Evolutionary conservation across 768 basidiomycete genomes (phyloP), one percentile per base, ranked within the genome.

Genomic region (Imleria badia): DNA sequence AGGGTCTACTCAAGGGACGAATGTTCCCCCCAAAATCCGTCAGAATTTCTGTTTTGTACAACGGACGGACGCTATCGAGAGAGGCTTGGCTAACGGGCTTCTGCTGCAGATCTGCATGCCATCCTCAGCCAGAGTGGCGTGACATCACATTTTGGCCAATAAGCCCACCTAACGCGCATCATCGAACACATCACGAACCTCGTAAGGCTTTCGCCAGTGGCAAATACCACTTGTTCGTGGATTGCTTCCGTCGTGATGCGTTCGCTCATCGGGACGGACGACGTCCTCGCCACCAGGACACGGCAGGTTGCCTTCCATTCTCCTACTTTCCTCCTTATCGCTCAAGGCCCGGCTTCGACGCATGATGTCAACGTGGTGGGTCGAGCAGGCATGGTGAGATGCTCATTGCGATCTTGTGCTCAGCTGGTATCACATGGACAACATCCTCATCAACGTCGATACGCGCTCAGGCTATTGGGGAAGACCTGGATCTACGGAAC

Each of bases 41-140:
- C 40, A 44, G 30, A 35, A 7, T 22, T 29, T 51, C 49, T 22
- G 51, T 30, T 13, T 4, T 26, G 26, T 6, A 17, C 26, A 22
- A 42, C 10, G 29, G 23, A 22, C 1, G 19, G 20, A 23, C 22
- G 19, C 15, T 29, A 29, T 38, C 23, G 6, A 15, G 13, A 31
- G 54, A 33, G 22, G n/a, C 52, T 42, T 29, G 52, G 41, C 26
- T 8, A 38, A 36, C 29, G 35, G 19, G 44, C 52, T 55, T 55
- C 54, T 15, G n/a, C 22, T 33, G 13, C 14, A 31, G 54, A 55
- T 55, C 42, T 45, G 43, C 54, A 15, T 11, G 36, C 7, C 20
- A 17, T 15, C 15, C 20, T 26, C 22, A 3, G 23, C 40, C 15
- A 6, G 31, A 26, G 31, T 52, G 35, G 49, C 20, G n/a, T 30